Percentiles rank a stretch among this genome's conserved stretches.
phyloP scores from a whole-genome alignment of 768 basidiomycete species.

The Phanerochaete sordida region DNA sequence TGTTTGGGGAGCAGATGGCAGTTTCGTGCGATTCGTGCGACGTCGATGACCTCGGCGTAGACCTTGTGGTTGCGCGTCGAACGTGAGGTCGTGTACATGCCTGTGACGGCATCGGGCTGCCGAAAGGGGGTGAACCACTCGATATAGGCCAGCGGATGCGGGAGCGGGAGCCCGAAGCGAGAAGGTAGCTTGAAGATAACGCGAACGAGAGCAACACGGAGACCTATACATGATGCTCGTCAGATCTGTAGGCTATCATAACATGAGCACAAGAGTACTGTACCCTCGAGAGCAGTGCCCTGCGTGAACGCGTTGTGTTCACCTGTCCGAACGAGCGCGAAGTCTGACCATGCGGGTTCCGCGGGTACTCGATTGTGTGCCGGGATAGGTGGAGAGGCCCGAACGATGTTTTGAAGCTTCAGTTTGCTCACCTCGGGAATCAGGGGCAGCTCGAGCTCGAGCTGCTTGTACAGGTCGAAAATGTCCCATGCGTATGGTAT shows the following conservation, averaged over 20 bases:
- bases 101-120: neutral
- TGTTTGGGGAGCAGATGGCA: slow-evolving; percentile 1
- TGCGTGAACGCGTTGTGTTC: neutral
- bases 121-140: slow-evolving; percentile 8
- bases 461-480: slow-evolving; percentile 2
- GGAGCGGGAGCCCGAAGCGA: neutral
- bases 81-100: neutral
- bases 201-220: slow-evolving; percentile 11
- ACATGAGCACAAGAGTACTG: neutral
- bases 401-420: slow-evolving; percentile 7
- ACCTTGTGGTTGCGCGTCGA: neutral
- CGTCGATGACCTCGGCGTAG: neutral
- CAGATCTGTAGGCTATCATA: neutral
- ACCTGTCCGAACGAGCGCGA: slow-evolving; percentile 5
- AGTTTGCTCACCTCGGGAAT: neutral
- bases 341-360: slow-evolving; percentile 7
- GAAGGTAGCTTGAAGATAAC: slow-evolving; percentile 10
- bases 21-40: neutral
- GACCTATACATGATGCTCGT: neutral
- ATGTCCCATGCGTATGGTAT: neutral
- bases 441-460: neutral
- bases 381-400: slow-evolving; percentile 4
- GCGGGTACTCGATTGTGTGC: neutral
- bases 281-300: neutral
- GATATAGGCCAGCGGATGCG: neutral